phyloP scores from a whole-genome alignment of 495 filamentous ascomycete species.

The Wilcoxina mikolae region DNA sequence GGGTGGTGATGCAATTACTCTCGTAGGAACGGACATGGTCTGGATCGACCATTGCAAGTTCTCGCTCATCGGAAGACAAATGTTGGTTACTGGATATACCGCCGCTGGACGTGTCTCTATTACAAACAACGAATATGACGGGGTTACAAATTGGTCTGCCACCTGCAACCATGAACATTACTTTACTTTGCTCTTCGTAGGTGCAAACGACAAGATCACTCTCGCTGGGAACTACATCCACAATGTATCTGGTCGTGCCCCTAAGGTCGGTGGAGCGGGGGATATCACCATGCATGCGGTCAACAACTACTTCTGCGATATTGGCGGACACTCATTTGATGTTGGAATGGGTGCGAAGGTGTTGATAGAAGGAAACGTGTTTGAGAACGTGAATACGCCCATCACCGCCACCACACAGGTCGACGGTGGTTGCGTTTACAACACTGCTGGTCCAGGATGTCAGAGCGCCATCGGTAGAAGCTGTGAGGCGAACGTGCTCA shows the following conservation, averaged over 20 bases:
- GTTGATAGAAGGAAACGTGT: conserved; percentile 46
- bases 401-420: conserved; percentile 19
- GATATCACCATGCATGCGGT: conserved; percentile 38
- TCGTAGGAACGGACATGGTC: conserved; percentile 28
- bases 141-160: conserved; percentile 36
- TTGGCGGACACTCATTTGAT: conserved; percentile 43
- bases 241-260: conserved; percentile 39
- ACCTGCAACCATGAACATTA: conserved; percentile 42
- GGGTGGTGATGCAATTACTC: conserved; percentile 32
- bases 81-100: conserved; percentile 30
- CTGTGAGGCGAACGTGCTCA: conserved; percentile 36
- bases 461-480: conserved; percentile 30
- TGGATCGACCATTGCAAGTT: conserved; percentile 34
- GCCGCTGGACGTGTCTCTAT: conserved; percentile 33
- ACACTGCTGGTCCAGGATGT: conserved; percentile 29
- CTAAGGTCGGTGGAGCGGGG: conserved; percentile 29
- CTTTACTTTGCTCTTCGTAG: conserved; percentile 38
- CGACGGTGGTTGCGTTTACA: conserved; percentile 17
- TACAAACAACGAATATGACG: conserved; percentile 36
- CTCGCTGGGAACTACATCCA: conserved; percentile 38
- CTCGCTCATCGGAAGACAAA: conserved; percentile 36
- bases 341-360: conserved; percentile 37
- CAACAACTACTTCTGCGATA: conserved; percentile 47
- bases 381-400: conserved; percentile 36
- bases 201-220: conserved; percentile 33